phyloP scores from a whole-genome alignment of 129 eudicot species.

The Ambrosia artemisiifolia region DNA sequence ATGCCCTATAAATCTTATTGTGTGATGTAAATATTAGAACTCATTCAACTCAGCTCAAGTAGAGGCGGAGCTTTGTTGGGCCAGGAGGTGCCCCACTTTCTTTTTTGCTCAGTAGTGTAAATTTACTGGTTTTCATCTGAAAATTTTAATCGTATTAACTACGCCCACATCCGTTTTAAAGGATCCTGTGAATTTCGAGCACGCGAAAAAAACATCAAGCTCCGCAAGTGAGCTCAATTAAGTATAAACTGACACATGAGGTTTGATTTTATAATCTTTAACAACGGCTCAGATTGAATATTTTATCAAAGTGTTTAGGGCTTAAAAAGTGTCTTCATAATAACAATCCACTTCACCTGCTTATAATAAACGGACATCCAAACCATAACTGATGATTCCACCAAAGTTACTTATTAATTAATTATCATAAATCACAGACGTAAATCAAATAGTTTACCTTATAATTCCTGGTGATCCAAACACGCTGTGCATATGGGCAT shows the following conservation, averaged over 20 bases:
- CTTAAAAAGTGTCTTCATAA: not conserved
- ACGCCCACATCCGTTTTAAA: too few relatives aligned
- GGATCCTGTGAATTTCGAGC: too few relatives aligned
- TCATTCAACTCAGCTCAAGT: not conserved
- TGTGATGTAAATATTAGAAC: not conserved
- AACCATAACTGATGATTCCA: too few relatives aligned
- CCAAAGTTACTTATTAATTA: too few relatives aligned
- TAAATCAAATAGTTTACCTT: slow-evolving; percentile 45
- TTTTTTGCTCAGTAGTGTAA: too few relatives aligned
- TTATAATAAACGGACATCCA: too few relatives aligned
- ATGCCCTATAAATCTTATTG: not conserved
- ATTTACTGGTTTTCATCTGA: too few relatives aligned
- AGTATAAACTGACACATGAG: not conserved
- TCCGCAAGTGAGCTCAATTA: too few relatives aligned
- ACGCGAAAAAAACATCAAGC: too few relatives aligned
- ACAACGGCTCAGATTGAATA: not conserved
- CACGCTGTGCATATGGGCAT: slow-evolving; percentile 80
- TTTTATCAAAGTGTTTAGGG: not conserved
- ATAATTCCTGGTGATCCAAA: slow-evolving; percentile 74
- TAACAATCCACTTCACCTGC: not conserved
- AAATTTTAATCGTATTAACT: too few relatives aligned
- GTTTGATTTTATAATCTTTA: not conserved
- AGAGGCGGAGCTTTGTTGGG: too few relatives aligned
- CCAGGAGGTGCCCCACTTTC: too few relatives aligned
- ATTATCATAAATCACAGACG: not conserved